These are phyloP conservation scores for Erodium texanum DNA, from an alignment of 441 rosid genomes.

Conservation along the genomic window DNA sequence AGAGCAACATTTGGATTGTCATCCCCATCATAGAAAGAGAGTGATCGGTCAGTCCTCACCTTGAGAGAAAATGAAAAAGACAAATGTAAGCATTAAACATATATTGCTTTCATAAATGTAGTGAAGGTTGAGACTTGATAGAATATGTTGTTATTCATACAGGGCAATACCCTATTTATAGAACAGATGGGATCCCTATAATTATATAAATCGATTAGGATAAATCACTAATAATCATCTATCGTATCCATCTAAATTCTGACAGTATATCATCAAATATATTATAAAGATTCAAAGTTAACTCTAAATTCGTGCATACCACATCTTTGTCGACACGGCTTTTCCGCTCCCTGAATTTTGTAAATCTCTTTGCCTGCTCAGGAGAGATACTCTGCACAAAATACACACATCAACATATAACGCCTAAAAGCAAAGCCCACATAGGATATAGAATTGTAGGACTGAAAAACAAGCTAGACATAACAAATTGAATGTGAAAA, in stretches of 20 bases:
- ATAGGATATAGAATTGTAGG: conserved; percentile 5
- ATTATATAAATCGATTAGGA: not conserved
- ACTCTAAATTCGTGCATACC: conserved; percentile 41
- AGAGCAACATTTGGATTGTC: conserved; percentile 72
- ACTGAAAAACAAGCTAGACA: not conserved
- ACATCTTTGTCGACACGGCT: conserved; percentile 91
- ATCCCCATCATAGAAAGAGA: conserved; percentile 80
- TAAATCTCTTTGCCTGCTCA: conserved; percentile 84
- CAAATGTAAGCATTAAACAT: not conserved
- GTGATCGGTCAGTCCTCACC: conserved; percentile 95
- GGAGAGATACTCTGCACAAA: conserved; percentile 68
- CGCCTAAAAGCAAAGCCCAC: conserved; percentile 16
- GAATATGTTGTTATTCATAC: not conserved
- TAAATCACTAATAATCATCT: not conserved
- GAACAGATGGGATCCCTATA: not conserved
- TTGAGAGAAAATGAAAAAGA: conserved; percentile 23
- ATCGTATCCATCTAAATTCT: not conserved
- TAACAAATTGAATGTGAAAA: not conserved
- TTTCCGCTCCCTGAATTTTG: conserved; percentile 91
- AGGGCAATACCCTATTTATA: not conserved
- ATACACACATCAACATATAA: conserved; percentile 12
- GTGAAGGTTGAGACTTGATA: not conserved
- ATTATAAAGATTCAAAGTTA: conserved; percentile 4
- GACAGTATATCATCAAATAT: conserved; percentile 11
- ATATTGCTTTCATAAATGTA: not conserved